Evolutionary conservation across 345 rosid genomes (phyloP), one percentile per base, ranked within the genome.

Genomic region (Arabidopsis thaliana): DNA sequence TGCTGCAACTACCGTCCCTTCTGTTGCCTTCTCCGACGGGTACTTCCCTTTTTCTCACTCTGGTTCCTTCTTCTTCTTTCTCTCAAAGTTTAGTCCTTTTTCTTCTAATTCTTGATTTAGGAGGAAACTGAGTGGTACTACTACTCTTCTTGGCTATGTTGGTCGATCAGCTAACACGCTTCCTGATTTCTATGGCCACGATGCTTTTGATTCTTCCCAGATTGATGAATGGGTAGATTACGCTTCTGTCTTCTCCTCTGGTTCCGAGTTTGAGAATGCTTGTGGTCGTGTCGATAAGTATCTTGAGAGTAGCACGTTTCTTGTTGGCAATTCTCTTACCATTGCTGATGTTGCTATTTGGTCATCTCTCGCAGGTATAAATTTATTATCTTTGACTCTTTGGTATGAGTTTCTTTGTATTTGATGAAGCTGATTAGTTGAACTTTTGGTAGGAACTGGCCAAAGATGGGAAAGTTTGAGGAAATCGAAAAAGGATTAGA

Each of bases 391-490:
- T 51, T 59, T 34, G 51, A 28, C 30, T 28, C 30, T 42, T 38
- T 62, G 42, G n/a, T 22, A 7, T 41, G 11, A 3, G 1, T 3
- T 30, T 46, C 7, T 46, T 23, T 36, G 9, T 28, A 3, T 46
- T 66, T 36, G 51, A 42, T 36, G 51, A 42, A 61, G 58, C 58
- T 69, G 33, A 8, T 44, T 68, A 32, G 57, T 60, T 42, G 20
- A 42, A 13, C 2, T 14, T 44, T 25, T 62, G 67, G 16, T 80
- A 95, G 99, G 88, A 74, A 61, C 85, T 32, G 98, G 97, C 58
- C 81, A 52, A 60, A 85, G 99, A 82, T 95, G 99, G 98, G 99
- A 95, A 30, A 89, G 97, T 73, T 72, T 90, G 71, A 95, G 93
- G 85, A 95, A 88, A 84, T 90, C 99, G 6, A 92, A 86, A 80